Base-by-base conservation (phyloP, 306 rosid genomes). In the Dicorynia guianensis region DNA sequence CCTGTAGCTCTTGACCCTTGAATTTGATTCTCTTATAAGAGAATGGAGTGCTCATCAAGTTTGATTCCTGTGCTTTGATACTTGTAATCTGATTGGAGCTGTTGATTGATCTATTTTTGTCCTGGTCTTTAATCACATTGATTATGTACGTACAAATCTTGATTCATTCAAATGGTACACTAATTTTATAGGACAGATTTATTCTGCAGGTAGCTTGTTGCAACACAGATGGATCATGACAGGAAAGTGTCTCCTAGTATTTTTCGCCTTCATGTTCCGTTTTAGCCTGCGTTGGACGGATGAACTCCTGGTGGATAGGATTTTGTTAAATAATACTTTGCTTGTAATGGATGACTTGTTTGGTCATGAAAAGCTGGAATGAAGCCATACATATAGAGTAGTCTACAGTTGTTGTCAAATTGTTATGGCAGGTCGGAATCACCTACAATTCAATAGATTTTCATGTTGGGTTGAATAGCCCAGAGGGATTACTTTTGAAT, bases 141-240 rank as follows among this genome's bases (percentile, higher is more conserved):
- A 8, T 40, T 18, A 25, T 40, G 10, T 6, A 38, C 11, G 4
- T 40, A 18, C 9, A 13, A 18, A 42, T 62, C 11, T 61, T 55
- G 65, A 34, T 74, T n/a, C 67, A 44, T 61, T 47, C 48, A 4
- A 8, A 38, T 39, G 52, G 56, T 75, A 34, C 72, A 33, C 67
- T 63, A 58, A 55, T 67, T 33, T 54, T 48, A 64, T 62, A 25
- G 75, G 57, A 71, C 46, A 4, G 12, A 17, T 74, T 61, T 59
- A 36, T 80, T 75, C 54, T 52, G 71, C 85, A 88, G 93, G 90
- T 77, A 58, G 56, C 72, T 65, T 76, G 67, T 81, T 57, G 81
- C 77, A 38, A 76, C 57, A 60, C 66, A 38, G 76, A 57, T 83
- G 85, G 84, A 81, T 72, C 60, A 57, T 78, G 79, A 76, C 80